A percentile compares a stretch with the other conserved stretches of the same genome.
Conservation (phyloP, 352 stramenopile species). For the Phytophthora europaea region DNA sequence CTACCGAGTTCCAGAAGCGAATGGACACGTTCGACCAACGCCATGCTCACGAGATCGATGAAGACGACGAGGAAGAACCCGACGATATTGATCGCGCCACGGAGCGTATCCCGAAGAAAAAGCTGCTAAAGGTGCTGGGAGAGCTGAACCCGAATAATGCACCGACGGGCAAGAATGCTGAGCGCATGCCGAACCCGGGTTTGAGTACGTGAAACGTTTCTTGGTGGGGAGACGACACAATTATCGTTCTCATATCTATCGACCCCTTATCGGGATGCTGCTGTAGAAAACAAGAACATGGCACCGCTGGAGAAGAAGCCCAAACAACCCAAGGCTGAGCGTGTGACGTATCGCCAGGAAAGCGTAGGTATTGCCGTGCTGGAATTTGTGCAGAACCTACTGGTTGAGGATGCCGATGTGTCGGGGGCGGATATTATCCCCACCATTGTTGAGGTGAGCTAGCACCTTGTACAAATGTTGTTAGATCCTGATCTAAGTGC, state of each 20-base stretch:
- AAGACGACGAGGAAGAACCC: slow-evolving; percentile 40
- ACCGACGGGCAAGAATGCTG: slow-evolving; percentile 51
- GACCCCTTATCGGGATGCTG: not conserved
- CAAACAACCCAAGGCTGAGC: slow-evolving; percentile 70
- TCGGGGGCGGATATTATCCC: slow-evolving; percentile 71
- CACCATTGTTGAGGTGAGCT: slow-evolving; percentile 71
- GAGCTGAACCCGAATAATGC: slow-evolving; percentile 60
- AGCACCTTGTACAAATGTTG: not conserved
- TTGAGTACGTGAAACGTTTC: slow-evolving; percentile 47
- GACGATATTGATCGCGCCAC: slow-evolving; percentile 70
- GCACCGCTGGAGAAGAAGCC: slow-evolving; percentile 78
- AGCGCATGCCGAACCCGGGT: slow-evolving; percentile 56
- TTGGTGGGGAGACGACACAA: not conserved
- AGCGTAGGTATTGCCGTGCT: slow-evolving; percentile 72
- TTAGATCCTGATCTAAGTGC: not conserved
- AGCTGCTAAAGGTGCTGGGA: slow-evolving; percentile 74
- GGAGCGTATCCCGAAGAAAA: slow-evolving; percentile 77
- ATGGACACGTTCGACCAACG: slow-evolving; percentile 63
- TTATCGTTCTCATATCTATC: not conserved
- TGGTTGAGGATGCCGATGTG: slow-evolving; percentile 71
- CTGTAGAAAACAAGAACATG: slow-evolving; percentile 73
- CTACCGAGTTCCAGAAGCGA: slow-evolving; percentile 70
- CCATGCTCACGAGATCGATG: slow-evolving; percentile 40
- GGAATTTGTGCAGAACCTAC: slow-evolving; percentile 76
- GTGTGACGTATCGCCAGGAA: slow-evolving; percentile 80